Evolutionary conservation across 2,329 filamentous ascomycete genomes (phyloP).

Genomic region (Ustilaginoidea virens): DNA sequence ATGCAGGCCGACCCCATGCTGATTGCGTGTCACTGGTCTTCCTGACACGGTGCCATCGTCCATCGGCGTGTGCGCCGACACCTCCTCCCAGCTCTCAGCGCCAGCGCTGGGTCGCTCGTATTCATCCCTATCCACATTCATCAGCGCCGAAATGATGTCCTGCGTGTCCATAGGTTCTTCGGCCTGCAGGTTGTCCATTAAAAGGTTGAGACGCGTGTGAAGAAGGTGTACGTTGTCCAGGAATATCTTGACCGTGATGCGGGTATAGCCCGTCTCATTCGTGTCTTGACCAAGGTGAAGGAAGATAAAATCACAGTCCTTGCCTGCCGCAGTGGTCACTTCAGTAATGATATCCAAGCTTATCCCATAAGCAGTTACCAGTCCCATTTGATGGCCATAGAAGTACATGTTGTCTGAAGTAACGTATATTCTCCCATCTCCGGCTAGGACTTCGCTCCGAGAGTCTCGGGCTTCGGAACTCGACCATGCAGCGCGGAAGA

Average conservation of each 20-base stretch:
- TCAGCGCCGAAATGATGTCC: constrained; percentile 54
- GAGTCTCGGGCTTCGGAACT: constrained; percentile 30
- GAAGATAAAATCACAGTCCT: constrained; percentile 86
- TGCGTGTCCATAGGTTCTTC: constrained; percentile 54
- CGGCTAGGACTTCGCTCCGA: constrained; percentile 32
- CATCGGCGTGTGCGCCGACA: constrained; percentile 46
- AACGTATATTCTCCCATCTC: constrained; percentile 67
- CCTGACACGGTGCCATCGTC: constrained; percentile 32
- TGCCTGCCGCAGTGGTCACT: constrained; percentile 76
- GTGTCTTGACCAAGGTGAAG: constrained; percentile 55
- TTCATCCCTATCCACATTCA: constrained; percentile 55
- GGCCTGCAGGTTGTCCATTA: constrained; percentile 66
- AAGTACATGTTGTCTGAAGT: constrained; percentile 85
- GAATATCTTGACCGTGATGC: constrained; percentile 84
- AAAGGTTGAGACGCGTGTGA: constrained; percentile 67
- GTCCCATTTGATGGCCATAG: constrained; percentile 85
- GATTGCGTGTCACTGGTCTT: constrained; percentile 15
- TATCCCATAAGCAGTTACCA: constrained; percentile 71
- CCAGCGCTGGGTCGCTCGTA: constrained; percentile 49
- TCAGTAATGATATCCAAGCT: constrained; percentile 66
- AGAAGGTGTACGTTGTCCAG: constrained; percentile 73
- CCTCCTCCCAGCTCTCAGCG: constrained; percentile 82
- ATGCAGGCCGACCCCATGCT: constrained; percentile 19
- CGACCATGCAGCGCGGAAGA: constrained; percentile 82
- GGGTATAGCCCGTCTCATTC: constrained; percentile 47